Conservation (phyloP, 805 yeast species). For the Lipomyces sp. region DNA sequence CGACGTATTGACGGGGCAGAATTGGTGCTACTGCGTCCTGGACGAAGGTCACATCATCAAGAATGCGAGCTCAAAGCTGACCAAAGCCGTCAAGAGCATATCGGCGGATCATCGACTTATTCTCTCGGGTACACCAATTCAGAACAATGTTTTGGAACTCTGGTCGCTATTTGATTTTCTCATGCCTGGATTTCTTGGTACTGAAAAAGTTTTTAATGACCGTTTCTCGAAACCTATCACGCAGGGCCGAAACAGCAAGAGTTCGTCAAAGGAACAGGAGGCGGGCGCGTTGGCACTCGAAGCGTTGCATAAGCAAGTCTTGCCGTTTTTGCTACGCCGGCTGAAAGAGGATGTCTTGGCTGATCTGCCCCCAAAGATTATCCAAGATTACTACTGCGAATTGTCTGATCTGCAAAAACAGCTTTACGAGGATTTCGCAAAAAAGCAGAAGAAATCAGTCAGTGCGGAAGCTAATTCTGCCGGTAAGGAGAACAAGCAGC, state of each 20-base stretch:
- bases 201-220: constrained; percentile 91
- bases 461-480: constrained; percentile 43
- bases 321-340: constrained; percentile 95
- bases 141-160: constrained; percentile 91
- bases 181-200: constrained; percentile 98
- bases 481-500: constrained; percentile 71
- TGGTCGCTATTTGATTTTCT: constrained; percentile 98
- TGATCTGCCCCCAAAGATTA: constrained; percentile 96
- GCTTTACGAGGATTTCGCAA: constrained; percentile 86
- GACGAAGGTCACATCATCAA: constrained; percentile 99
- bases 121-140: constrained; percentile 97
- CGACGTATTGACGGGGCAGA: constrained; percentile 60
- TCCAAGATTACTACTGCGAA: constrained; percentile 97
- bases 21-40: constrained; percentile 90
- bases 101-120: constrained; percentile 88
- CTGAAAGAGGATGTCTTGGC: constrained; percentile 94
- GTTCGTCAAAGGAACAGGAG: constrained; percentile 87
- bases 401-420: constrained; percentile 87
- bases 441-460: constrained; percentile 76
- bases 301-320: constrained; percentile 92
- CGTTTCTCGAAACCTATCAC: constrained; percentile 98
- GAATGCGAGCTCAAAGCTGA: constrained; percentile 83
- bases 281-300: constrained; percentile 96
- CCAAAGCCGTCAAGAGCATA: constrained; percentile 82
- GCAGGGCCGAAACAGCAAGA: constrained; percentile 85